Conservation (phyloP, 75 land plant genomes). For the Selaginella moellendorffii region DNA sequence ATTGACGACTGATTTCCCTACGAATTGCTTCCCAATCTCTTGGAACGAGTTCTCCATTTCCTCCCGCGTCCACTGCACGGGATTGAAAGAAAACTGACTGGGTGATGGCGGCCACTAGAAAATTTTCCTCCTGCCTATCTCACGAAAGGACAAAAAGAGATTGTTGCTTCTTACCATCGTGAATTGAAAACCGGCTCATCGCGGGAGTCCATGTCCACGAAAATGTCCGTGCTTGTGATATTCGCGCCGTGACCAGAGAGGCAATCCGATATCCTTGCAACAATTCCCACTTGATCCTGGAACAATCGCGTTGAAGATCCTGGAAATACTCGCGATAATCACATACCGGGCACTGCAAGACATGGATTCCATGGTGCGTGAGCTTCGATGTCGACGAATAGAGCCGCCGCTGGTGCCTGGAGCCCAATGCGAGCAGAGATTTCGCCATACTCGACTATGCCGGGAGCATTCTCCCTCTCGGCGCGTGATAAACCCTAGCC, state of each 20-base stretch:
- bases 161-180: constrained; percentile 53
- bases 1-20: constrained; percentile 59
- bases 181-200: constrained; percentile 51
- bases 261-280: constrained; percentile 70
- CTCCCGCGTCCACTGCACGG: constrained; percentile 60
- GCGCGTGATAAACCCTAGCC: too few species aligned
- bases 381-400: background rate
- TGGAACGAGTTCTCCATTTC: constrained; percentile 70
- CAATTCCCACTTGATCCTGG: constrained; percentile 78
- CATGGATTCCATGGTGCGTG: constrained; percentile 40
- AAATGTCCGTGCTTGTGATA: constrained; percentile 66
- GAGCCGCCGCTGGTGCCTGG: too few species aligned
- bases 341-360: constrained; percentile 63
- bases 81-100: constrained; percentile 91
- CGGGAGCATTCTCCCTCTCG: too few species aligned
- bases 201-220: constrained; percentile 34
- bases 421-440: too few species aligned
- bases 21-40: constrained; percentile 42
- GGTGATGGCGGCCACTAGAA: background rate
- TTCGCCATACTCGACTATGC: too few species aligned
- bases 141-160: background rate
- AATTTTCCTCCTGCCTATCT: background rate
- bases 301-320: background rate
- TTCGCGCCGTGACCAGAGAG: constrained; percentile 78
- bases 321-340: background rate